A percentile compares a stretch with the other conserved stretches of the same genome.
phyloP scores from a whole-genome alignment of 192 early-diverging fungal genomes.

The Phlyctochytrium arcticum region DNA sequence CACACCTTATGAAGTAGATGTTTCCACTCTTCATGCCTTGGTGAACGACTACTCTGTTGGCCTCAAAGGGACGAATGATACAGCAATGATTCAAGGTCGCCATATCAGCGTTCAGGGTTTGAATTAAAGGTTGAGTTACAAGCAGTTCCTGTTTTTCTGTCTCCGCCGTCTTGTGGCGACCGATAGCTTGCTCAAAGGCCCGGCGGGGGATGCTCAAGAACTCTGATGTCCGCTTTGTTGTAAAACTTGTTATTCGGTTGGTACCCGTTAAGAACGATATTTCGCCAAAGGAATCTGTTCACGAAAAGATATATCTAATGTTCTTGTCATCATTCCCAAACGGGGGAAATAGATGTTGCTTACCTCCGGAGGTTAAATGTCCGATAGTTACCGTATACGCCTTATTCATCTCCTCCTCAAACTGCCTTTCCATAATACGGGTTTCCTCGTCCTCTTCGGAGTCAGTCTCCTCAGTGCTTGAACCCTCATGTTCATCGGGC shows the following conservation, averaged over 20 bases:
- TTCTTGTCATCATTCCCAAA: not conserved
- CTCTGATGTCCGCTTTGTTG: conserved; percentile 30
- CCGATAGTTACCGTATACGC: conserved; percentile 29
- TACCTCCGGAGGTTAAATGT: conserved; percentile 33
- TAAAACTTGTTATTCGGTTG: conserved; percentile 10
- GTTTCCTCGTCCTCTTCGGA: not conserved
- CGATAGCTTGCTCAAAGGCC: conserved; percentile 19
- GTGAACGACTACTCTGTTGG: conserved; percentile 22
- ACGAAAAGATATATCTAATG: not conserved
- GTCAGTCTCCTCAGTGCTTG: not conserved
- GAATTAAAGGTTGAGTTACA: conserved; percentile 20
- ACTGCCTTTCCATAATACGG: not conserved
- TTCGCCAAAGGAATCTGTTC: conserved; percentile 40
- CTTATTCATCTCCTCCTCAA: conserved; percentile 22
- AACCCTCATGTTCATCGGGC: not conserved
- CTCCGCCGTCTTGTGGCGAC: conserved; percentile 24
- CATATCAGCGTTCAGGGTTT: conserved; percentile 22
- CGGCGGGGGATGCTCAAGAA: conserved; percentile 24
- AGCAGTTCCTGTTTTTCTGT: conserved; percentile 13
- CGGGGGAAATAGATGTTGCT: not conserved
- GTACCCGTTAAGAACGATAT: conserved; percentile 19
- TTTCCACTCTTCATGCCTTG: conserved; percentile 25
- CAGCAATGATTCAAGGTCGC: conserved; percentile 20
- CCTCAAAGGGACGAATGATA: conserved; percentile 17
- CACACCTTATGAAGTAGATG: conserved; percentile 31